A percentile compares a stretch with the other conserved stretches of the same genome.
phyloP scores from a whole-genome alignment of 2,329 filamentous ascomycete genomes.

The Pseudogymnoascus sp. region DNA sequence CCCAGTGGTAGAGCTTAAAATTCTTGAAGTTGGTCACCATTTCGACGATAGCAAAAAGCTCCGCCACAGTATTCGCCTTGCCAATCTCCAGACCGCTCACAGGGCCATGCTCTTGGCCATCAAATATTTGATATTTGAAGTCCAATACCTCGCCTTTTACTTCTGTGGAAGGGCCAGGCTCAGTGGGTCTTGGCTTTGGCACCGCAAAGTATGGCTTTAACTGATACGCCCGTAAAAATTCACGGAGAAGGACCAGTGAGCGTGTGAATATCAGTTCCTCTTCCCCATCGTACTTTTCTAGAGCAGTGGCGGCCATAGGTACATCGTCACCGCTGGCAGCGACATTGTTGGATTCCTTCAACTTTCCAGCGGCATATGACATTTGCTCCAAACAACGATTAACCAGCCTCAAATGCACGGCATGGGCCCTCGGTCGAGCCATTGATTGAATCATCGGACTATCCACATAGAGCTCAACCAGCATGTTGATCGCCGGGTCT shows the following conservation, averaged over 20 bases:
- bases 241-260: constrained; percentile 58
- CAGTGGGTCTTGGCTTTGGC: constrained; percentile 40
- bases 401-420: constrained; percentile 61
- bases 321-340: constrained; percentile 40
- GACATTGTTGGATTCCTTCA: constrained; percentile 42
- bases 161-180: constrained; percentile 34
- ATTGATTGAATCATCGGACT: constrained; percentile 43
- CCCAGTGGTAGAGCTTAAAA: constrained; percentile 64
- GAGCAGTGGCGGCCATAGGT: constrained; percentile 42
- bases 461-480: constrained; percentile 67
- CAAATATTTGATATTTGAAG: constrained; percentile 67
- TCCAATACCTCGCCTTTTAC: constrained; percentile 48
- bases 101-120: constrained; percentile 49
- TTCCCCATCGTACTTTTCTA: constrained; percentile 39
- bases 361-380: constrained; percentile 49
- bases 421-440: constrained; percentile 41
- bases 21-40: constrained; percentile 67
- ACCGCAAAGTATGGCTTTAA: constrained; percentile 50
- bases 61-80: constrained; percentile 59
- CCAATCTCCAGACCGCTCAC: constrained; percentile 59
- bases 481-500: constrained; percentile 55
- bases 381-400: constrained; percentile 65
- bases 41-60: constrained; percentile 58
- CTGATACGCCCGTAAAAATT: constrained; percentile 59
- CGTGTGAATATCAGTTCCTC: constrained; percentile 59